These are phyloP conservation scores for Dendrocalamus sinicus DNA, from an alignment of 176 grass and related monocot genomes.

Conservation along the genomic window DNA sequence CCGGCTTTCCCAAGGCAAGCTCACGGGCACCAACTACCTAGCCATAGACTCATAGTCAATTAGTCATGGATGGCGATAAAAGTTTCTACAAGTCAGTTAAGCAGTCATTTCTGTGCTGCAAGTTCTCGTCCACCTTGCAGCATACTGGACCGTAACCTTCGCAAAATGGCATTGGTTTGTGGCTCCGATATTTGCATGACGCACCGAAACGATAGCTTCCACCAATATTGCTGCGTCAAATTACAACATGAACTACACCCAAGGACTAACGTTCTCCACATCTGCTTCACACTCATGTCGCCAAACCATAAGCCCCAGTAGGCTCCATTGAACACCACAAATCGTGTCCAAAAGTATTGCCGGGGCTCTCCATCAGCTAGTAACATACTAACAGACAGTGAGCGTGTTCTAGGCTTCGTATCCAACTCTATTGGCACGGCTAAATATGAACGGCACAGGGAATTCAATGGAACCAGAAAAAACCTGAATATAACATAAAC, in stretches of 20 bases:
- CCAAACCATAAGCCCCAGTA: neutral
- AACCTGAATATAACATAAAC: neutral
- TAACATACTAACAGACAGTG: no score
- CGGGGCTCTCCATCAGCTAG: neutral
- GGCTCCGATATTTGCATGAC: neutral
- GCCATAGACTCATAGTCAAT: no score
- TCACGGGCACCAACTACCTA: neutral
- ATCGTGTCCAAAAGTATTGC: neutral
- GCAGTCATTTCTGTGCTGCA: neutral
- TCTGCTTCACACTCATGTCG: neutral
- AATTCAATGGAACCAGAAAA: neutral
- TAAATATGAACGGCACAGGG: neutral
- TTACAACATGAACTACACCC: neutral
- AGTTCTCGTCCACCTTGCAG: neutral
- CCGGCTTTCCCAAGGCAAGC: neutral
- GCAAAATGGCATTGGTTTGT: neutral
- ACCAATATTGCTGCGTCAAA: neutral
- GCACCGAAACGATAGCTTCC: neutral
- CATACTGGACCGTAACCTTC: neutral
- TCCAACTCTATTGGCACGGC: no score
- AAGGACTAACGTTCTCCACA: neutral
- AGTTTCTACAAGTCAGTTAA: neutral
- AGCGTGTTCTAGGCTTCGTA: no score
- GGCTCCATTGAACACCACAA: neutral
- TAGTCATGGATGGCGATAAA: neutral